These are phyloP conservation scores for Sequoia sempervirens DNA, from an alignment of 75 land plant species.

Conservation along the genomic window DNA sequence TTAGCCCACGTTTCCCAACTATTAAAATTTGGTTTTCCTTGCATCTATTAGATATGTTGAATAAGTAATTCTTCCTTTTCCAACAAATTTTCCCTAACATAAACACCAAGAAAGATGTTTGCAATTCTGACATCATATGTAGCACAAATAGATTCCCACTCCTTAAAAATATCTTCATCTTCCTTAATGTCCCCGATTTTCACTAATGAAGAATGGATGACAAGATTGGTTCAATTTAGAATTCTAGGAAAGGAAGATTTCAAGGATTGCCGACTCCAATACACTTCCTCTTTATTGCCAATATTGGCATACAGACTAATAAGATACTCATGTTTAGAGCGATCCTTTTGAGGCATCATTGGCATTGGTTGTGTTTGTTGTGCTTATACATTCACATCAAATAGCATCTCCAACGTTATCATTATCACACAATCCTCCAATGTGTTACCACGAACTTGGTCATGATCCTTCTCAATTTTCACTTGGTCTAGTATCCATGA, in stretches of 20 bases:
- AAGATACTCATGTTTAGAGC: conserved; percentile 40
- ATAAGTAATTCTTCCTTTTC: conserved; percentile 40
- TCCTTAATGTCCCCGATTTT: conserved; percentile 41
- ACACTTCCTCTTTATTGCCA: conserved; percentile 51
- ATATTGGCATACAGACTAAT: conserved; percentile 45
- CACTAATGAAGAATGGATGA: conserved; percentile 42
- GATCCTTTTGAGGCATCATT: conserved; percentile 39
- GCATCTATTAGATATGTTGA: conserved; percentile 20
- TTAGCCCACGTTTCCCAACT: conserved; percentile 61
- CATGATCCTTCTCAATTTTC: too few species aligned
- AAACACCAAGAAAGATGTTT: conserved; percentile 38
- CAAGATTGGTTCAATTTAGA: conserved; percentile 37
- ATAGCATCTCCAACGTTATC: too few species aligned
- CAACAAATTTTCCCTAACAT: conserved; percentile 34
- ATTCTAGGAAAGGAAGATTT: conserved; percentile 36
- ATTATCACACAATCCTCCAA: too few species aligned
- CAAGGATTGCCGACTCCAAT: conserved; percentile 49
- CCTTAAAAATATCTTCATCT: conserved; percentile 44
- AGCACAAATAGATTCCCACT: conserved; percentile 41
- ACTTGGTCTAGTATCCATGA: too few species aligned
- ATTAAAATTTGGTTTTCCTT: conserved; percentile 41
- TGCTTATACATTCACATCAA: too few species aligned
- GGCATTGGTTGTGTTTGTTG: too few species aligned
- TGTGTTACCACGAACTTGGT: too few species aligned
- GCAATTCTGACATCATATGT: conserved; percentile 45